Base-by-base conservation (phyloP, 1,284 basidiomycete species). In the Trametes polyzona region DNA sequence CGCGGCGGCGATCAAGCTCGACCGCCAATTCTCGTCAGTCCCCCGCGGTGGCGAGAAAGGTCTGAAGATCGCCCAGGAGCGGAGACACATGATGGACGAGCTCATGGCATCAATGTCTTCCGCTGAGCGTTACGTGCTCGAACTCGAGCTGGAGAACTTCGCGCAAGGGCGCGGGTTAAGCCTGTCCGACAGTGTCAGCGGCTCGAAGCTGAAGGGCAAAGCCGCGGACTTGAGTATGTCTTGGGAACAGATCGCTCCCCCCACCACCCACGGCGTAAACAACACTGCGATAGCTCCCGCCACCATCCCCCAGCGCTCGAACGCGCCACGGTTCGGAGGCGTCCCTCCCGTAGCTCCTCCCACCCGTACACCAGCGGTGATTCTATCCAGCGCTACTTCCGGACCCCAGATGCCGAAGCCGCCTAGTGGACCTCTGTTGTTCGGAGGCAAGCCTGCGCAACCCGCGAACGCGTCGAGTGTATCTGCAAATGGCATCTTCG, bases 1-100 rank as follows among this genome's bases (percentile, higher is more conserved):
- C 66, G 77, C 82, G 0, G 83, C 86, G 29, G 90, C 90, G 1
- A 81, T 94, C 61, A 87, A 88, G 69, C 78, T 92, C 30, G 92
- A 94, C 73, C 82, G 83, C 55, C 78, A 82, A 62, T 86, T 90
- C 62, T 73, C 78, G 4, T 73, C 78, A 16, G 36, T 66, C 24
- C 36, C 56, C 17, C 64, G 65, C 27, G 66, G 64, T 40, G 55
- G 62, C 26, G 50, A 74, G 63, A 68, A 57, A 12, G 60, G 54
- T 0, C 55, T 59, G 37, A 65, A 68, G 50, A 63, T 65, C 0
- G 63, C 73, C 52, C 74, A 76, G 32, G 83, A 86, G 16, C 80
- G 89, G 23, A 78, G 81, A 19, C 80, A 84, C 62, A 89, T 90
- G 79, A 84, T 94, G 52, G 79, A 84, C 43, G 86, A 88, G 39